phyloP scores from a whole-genome alignment of 2,329 filamentous ascomycete genomes.

The Ophiocordyceps camponoti-floridani region DNA sequence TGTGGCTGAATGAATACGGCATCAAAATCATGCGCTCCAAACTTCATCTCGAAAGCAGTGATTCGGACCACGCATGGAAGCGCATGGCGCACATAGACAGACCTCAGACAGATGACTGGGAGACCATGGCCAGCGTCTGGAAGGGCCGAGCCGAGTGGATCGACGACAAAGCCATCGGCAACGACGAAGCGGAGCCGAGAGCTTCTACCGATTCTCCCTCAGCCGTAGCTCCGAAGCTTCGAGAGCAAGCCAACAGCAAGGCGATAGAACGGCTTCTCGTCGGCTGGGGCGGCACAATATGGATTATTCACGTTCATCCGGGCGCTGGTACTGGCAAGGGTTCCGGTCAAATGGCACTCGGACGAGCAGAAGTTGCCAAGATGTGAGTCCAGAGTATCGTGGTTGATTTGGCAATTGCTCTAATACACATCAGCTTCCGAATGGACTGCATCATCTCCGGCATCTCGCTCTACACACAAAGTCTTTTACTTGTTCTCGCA shows the following conservation, averaged over 20 bases:
- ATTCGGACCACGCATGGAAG: slow-evolving; percentile 81
- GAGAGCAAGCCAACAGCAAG: slow-evolving; percentile 28
- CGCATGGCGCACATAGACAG: slow-evolving; percentile 82
- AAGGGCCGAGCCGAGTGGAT: slow-evolving; percentile 88
- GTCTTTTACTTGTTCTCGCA: slow-evolving; percentile 75
- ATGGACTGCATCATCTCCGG: slow-evolving; percentile 98
- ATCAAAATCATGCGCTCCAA: slow-evolving; percentile 96
- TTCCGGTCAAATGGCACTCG: slow-evolving; percentile 52
- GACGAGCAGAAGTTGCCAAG: slow-evolving; percentile 77
- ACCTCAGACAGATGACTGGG: slow-evolving; percentile 74
- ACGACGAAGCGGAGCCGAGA: slow-evolving; percentile 38
- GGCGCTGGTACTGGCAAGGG: slow-evolving; percentile 47
- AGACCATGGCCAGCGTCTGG: slow-evolving; percentile 94
- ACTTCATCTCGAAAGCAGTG: slow-evolving; percentile 55
- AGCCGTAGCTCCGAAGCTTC: slow-evolving; percentile 26
- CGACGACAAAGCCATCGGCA: slow-evolving; percentile 63
- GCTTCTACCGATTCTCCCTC: slow-evolving; percentile 18
- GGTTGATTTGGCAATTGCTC: background rate
- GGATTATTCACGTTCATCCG: slow-evolving; percentile 83
- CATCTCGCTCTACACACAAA: slow-evolving; percentile 89
- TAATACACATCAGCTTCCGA: slow-evolving; percentile 41
- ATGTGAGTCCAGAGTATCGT: slow-evolving; percentile 44
- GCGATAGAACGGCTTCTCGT: slow-evolving; percentile 66
- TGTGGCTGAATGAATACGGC: slow-evolving; percentile 91
- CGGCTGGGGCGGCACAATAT: slow-evolving; percentile 91